Evolutionary conservation across 2,329 filamentous ascomycete genomes (phyloP).

Genomic region (Aspergillus texensis): DNA sequence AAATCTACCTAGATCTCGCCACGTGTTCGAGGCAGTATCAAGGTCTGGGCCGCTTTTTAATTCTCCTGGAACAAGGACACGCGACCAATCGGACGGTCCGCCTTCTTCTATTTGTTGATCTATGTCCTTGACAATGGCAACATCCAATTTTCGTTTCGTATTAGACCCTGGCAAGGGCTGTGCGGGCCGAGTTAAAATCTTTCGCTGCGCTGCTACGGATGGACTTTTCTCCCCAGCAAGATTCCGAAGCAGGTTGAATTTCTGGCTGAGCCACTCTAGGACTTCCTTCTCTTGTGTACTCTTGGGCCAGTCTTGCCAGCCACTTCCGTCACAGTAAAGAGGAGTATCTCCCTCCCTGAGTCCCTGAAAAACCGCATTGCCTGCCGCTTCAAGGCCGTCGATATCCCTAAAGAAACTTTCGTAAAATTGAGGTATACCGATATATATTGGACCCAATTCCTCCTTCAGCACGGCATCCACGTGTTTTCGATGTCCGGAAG

Average conservation of each 20-base stretch:
- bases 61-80: slow-evolving; percentile 10
- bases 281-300: slow-evolving; percentile 29
- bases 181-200: slow-evolving; percentile 23
- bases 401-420: slow-evolving; percentile 30
- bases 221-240: neutral
- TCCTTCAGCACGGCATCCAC: too few relatives aligned
- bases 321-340: slow-evolving; percentile 22
- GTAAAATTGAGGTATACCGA: slow-evolving; percentile 29
- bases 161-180: slow-evolving; percentile 33
- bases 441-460: slow-evolving; percentile 17
- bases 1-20: slow-evolving; percentile 13
- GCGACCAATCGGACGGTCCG: slow-evolving; percentile 10
- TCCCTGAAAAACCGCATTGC: slow-evolving; percentile 20
- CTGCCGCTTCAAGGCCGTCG: slow-evolving; percentile 23
- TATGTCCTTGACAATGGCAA: slow-evolving; percentile 34
- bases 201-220: slow-evolving; percentile 9
- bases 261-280: slow-evolving; percentile 28
- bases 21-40: slow-evolving; percentile 10
- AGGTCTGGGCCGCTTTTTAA: slow-evolving; percentile 7
- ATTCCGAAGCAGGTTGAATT: slow-evolving; percentile 16
- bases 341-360: slow-evolving; percentile 24
- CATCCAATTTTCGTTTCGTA: slow-evolving; percentile 36
- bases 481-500: too few relatives aligned
- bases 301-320: slow-evolving; percentile 34
- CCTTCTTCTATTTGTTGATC: neutral